phyloP scores from a whole-genome alignment of 2,329 filamentous ascomycete species.

The Calonectria honghensis region DNA sequence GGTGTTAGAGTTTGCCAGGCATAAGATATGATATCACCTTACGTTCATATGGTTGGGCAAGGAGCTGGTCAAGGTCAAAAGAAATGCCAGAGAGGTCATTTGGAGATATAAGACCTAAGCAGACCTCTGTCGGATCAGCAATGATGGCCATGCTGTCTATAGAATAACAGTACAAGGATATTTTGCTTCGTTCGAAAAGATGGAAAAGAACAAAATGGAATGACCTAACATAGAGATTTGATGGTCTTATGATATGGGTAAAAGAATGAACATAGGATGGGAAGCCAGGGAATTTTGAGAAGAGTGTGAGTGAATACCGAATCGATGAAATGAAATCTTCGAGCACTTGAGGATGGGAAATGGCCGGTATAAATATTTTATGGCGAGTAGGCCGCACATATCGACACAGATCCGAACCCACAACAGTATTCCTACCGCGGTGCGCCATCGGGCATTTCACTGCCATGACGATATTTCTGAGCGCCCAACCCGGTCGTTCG shows the following conservation, averaged over 20 bases:
- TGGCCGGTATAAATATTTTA: neutral
- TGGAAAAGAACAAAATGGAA: neutral
- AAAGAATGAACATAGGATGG: neutral
- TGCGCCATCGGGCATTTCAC: neutral
- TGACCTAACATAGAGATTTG: neutral
- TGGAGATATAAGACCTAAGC: neutral
- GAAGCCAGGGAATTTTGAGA: neutral
- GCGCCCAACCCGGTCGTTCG: too few species aligned
- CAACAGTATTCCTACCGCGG: neutral
- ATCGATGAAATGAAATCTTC: neutral
- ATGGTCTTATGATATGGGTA: neutral
- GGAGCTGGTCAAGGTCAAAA: neutral
- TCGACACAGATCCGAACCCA: neutral
- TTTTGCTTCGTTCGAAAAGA: neutral
- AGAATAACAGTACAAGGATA: neutral
- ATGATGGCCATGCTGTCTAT: neutral
- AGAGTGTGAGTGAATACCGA: neutral
- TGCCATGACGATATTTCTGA: neutral
- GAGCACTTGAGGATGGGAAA: neutral
- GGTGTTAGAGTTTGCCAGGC: neutral
- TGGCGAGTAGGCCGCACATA: neutral
- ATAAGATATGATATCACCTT: neutral
- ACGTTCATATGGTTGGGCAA: neutral
- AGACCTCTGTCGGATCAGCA: neutral
- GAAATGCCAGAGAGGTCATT: neutral